Conservation (phyloP, 169 alveolate genomes). For the Plasmodium malariae region DNA sequence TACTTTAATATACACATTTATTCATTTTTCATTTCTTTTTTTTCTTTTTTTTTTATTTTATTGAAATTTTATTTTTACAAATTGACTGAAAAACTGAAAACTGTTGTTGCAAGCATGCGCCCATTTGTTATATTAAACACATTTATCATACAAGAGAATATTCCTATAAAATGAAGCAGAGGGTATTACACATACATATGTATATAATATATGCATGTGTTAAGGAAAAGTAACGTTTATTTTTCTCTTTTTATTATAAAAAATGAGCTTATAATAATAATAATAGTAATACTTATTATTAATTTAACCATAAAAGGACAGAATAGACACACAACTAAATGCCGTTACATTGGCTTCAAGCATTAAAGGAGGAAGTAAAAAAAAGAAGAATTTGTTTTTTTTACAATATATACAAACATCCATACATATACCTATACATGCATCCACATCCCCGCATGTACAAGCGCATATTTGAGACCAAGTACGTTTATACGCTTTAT, state of each 20-base stretch:
- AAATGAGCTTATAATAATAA: background rate
- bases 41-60: background rate
- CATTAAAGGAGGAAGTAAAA: background rate
- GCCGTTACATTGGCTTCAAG: slow-evolving; percentile 38
- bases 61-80: slow-evolving; percentile 45
- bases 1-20: background rate
- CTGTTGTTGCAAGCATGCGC: slow-evolving; percentile 12
- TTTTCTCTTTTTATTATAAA: background rate
- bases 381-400: no score
- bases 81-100: slow-evolving; percentile 50
- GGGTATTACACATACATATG: background rate
- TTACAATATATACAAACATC: slow-evolving; percentile 8
- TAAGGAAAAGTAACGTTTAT: background rate
- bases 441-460: background rate
- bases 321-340: slow-evolving; percentile 42
- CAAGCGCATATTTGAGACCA: background rate
- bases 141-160: slow-evolving; percentile 46
- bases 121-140: slow-evolving; percentile 16
- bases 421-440: slow-evolving; percentile 18
- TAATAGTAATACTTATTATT: no score
- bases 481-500: background rate
- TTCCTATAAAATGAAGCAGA: slow-evolving; percentile 19
- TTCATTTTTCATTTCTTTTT: background rate
- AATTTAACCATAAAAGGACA: slow-evolving; percentile 49
- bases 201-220: background rate